Evolutionary conservation across 2,329 filamentous ascomycete genomes (phyloP).

Genomic region (Fusarium denticulatum): DNA sequence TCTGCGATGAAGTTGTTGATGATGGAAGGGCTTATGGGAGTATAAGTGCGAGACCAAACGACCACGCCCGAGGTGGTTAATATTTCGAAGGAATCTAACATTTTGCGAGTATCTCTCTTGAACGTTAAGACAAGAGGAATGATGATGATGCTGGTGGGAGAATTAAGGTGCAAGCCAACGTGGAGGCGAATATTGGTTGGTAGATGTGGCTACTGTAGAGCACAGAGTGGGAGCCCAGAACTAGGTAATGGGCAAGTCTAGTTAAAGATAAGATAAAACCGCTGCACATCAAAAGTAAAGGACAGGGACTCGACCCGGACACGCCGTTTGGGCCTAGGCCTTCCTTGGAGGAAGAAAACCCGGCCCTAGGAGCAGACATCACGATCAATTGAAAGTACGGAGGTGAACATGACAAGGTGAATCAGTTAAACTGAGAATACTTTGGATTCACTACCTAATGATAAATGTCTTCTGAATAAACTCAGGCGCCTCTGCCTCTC

Average conservation of each 20-base stretch:
- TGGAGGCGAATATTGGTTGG: slow-evolving; percentile 27
- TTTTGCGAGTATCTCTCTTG: slow-evolving; percentile 51
- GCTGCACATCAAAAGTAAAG: slow-evolving; percentile 25
- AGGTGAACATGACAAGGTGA: neutral
- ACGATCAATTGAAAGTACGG: slow-evolving; percentile 1
- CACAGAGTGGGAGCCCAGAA: neutral
- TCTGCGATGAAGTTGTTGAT: slow-evolving; percentile 96
- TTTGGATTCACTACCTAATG: neutral
- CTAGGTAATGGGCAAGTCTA: neutral
- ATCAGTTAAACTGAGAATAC: neutral
- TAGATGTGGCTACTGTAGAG: slow-evolving; percentile 41
- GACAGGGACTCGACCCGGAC: slow-evolving; percentile 32
- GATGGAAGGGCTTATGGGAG: slow-evolving; percentile 79
- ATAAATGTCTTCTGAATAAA: neutral
- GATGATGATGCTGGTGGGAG: slow-evolving; percentile 18
- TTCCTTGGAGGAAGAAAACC: slow-evolving; percentile 1
- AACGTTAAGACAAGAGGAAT: slow-evolving; percentile 6
- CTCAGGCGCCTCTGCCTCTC: neutral
- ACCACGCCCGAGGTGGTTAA: slow-evolving; percentile 96
- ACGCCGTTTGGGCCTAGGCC: slow-evolving; percentile 21
- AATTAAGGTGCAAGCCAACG: slow-evolving; percentile 7
- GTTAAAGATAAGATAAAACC: slow-evolving; percentile 25
- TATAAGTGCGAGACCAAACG: slow-evolving; percentile 91
- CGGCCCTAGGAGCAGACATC: slow-evolving; percentile 1
- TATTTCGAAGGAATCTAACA: slow-evolving; percentile 98